Evolutionary conservation across 164 flowering plant genomes (phyloP), one percentile per base, ranked within the genome.

Genomic region (Aristolochia californica): DNA sequence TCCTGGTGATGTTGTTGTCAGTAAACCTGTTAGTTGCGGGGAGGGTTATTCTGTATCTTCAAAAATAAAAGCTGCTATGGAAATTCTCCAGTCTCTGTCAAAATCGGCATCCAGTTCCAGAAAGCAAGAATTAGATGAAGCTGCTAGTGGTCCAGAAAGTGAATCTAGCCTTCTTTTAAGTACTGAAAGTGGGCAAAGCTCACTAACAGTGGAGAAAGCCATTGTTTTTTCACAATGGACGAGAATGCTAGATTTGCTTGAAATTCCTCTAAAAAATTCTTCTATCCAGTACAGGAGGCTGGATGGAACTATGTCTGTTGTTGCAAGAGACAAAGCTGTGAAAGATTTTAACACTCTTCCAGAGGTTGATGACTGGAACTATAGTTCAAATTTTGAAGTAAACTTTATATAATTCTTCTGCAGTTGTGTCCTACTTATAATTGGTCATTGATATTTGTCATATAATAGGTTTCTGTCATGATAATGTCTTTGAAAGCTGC

Each of bases 191-290:
- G 5, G 5, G 7, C 40, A 34, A 34, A 34, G 40, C 10, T 5
- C 40, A 8, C 40, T 12, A 34, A 12, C 40, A 34, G 40, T 34
- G 5, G 62, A 66, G 52, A 91, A 91, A 68, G 81, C 94, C 45
- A 88, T 91, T 62, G 72, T 91, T 63, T 91, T 91, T 73, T 91
- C 98, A 22, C 98, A 91, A 74, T 91, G 98, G 97, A 91, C 97
- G 51, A 38, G 88, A 51, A 93, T 93, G 98, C 71, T 93, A 66
- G 83, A 89, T 69, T 74, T 93, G n/a, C 76, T 93, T 45, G 96
- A 93, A 74, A 28, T 22, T 45, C 72, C 95, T 30, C 55, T 93
- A 70, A 77, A 71, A 8, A 70, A 75, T 30, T 57, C 72, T 45
- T 55, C 55, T 61, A 71, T 89, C 38, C 70, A 67, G 14, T 85